These are phyloP conservation scores for Recurvomyces mirabilis DNA, from an alignment of 495 filamentous ascomycete species.

Conservation along the genomic window DNA sequence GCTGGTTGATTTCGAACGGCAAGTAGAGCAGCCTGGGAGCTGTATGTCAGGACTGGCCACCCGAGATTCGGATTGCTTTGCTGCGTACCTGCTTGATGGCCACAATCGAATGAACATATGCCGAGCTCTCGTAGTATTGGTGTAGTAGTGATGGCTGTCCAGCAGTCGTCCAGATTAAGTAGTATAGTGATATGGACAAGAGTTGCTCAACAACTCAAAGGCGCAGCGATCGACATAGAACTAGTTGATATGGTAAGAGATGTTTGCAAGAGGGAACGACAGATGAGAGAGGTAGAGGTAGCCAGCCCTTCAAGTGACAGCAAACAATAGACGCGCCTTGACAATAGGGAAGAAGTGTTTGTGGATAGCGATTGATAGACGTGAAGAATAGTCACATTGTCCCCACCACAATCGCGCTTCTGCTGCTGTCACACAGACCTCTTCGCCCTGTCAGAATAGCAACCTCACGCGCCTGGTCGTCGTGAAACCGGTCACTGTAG, in stretches of 20 bases:
- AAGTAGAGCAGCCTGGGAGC: constrained; percentile 14
- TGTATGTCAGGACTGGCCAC: constrained; percentile 3
- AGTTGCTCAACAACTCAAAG: constrained; percentile 15
- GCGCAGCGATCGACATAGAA: too few species aligned
- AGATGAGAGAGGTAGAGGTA: neutral
- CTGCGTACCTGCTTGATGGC: constrained; percentile 13
- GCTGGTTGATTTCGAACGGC: constrained; percentile 13
- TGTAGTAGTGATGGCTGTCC: constrained; percentile 9
- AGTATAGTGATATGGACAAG: neutral
- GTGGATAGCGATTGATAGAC: too few species aligned
- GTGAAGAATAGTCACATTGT: too few species aligned
- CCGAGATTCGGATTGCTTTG: neutral
- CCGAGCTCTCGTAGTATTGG: neutral
- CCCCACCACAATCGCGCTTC: too few species aligned
- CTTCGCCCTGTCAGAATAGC: too few species aligned
- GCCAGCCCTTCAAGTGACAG: too few species aligned
- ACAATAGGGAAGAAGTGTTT: constrained; percentile 14
- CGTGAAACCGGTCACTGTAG: too few species aligned
- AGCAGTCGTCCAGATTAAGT: constrained; percentile 13
- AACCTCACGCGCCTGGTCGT: too few species aligned
- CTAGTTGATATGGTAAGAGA: too few species aligned
- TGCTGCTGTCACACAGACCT: too few species aligned
- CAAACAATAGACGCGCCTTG: constrained; percentile 7
- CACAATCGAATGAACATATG: constrained; percentile 21
- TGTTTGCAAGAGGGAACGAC: neutral